Percentiles rank a stretch among this genome's conserved stretches.
Conservation (phyloP, 2,329 filamentous ascomycete genomes). For the Aspergillus flavus region DNA sequence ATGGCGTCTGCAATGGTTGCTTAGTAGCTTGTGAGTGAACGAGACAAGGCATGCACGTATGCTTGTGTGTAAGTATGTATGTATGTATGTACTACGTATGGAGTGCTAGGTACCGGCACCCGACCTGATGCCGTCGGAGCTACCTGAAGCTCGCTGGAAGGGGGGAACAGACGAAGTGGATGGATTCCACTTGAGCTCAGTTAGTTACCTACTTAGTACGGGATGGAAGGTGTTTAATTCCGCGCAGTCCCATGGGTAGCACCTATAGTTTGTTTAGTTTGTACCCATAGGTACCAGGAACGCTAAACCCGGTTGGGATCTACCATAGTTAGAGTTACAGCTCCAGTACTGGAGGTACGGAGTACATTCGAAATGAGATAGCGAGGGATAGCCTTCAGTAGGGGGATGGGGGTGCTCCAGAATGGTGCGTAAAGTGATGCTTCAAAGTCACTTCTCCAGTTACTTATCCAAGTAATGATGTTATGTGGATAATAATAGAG, state of each 20-base stretch:
- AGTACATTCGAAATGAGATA: neutral
- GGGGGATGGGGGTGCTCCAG: neutral
- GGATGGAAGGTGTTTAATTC: neutral
- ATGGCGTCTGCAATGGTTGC: neutral
- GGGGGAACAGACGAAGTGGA: neutral
- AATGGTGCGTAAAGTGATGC: neutral
- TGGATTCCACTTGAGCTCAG: neutral
- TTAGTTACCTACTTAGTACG: neutral
- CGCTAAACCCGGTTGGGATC: neutral
- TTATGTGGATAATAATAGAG: neutral
- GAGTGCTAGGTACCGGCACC: neutral
- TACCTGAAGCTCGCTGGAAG: neutral
- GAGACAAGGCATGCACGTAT: neutral
- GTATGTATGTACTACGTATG: neutral
- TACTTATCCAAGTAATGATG: neutral
- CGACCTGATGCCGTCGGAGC: neutral
- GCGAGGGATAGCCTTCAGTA: neutral
- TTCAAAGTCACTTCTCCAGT: neutral
- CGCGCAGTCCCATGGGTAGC: neutral
- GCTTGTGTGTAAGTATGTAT: neutral
- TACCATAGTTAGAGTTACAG: constrained; percentile 5
- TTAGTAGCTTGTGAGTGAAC: neutral
- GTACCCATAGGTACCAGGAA: neutral
- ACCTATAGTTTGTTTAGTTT: neutral
- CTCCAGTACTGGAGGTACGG: neutral